These are phyloP conservation scores for Coniosporium uncinatum DNA, from an alignment of 2,329 filamentous ascomycete species.

Conservation along the genomic window DNA sequence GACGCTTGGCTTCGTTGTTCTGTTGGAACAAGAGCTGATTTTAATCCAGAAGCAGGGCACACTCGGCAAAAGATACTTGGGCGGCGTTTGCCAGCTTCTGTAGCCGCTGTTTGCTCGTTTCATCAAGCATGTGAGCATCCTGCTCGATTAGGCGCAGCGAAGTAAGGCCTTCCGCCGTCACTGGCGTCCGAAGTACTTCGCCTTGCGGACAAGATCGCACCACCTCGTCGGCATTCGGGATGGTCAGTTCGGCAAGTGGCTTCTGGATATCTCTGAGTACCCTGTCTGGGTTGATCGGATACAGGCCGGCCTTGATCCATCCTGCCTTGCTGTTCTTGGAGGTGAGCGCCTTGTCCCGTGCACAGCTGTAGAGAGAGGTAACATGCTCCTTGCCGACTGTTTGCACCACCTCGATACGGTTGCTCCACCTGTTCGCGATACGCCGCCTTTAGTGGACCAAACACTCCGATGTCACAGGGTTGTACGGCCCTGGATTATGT, in stretches of 20 bases:
- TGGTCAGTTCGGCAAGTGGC: too few species aligned
- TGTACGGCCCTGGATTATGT: background rate
- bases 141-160: too few species aligned
- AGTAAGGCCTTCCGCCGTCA: too few species aligned
- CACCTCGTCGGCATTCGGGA: too few species aligned
- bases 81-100: constrained; percentile 12
- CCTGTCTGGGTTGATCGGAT: background rate
- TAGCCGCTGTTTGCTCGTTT: constrained; percentile 11
- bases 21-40: constrained; percentile 16
- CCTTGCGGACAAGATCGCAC: too few species aligned
- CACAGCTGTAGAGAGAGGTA: too few species aligned
- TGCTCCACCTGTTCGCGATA: too few species aligned
- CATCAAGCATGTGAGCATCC: constrained; percentile 10
- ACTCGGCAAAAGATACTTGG: constrained; percentile 12
- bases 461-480: background rate
- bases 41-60: too few species aligned
- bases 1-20: constrained; percentile 17
- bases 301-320: background rate
- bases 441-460: background rate
- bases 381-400: background rate
- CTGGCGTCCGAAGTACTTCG: too few species aligned
- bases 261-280: too few species aligned
- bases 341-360: background rate
- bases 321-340: background rate
- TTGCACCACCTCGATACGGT: background rate